Evolutionary conservation across 23 red algal genomes (phyloP).

Genomic region (Gracilaria gracilis): DNA sequence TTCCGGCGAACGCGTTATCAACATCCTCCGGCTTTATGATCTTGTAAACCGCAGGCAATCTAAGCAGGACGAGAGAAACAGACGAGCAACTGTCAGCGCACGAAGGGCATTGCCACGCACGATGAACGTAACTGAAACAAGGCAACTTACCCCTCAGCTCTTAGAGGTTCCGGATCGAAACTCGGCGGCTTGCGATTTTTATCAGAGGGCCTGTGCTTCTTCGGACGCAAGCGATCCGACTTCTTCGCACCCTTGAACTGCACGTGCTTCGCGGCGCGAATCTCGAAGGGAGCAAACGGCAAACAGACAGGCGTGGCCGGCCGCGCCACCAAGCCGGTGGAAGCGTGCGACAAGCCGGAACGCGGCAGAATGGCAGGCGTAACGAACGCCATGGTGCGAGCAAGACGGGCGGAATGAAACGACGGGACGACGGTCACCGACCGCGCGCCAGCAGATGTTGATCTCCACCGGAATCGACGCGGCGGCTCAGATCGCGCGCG

Average conservation of each 20-base stretch:
- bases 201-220: conserved; percentile 87
- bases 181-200: conserved; percentile 79
- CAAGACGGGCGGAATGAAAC: neutral
- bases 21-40: conserved; percentile 8
- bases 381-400: conserved; percentile 64
- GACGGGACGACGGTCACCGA: neutral
- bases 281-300: neutral
- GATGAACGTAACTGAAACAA: neutral
- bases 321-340: conserved; percentile 8
- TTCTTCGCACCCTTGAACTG: conserved; percentile 89
- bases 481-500: neutral
- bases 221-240: conserved; percentile 68
- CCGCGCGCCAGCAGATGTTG: neutral
- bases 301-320: neutral
- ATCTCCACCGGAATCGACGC: neutral
- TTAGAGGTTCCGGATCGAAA: conserved; percentile 66
- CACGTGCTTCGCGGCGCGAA: conserved; percentile 75
- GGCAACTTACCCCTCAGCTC: conserved; percentile 72
- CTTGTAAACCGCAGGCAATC: conserved; percentile 11
- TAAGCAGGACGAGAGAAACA: neutral
- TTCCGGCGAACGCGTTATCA: neutral
- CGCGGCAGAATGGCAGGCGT: conserved; percentile 45
- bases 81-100: neutral
- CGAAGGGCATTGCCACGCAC: neutral
- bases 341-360: conserved; percentile 37